Evolutionary conservation across 2,329 filamentous ascomycete species (phyloP), one percentile per base, ranked within the genome.

Genomic region (Beauveria asiatica): DNA sequence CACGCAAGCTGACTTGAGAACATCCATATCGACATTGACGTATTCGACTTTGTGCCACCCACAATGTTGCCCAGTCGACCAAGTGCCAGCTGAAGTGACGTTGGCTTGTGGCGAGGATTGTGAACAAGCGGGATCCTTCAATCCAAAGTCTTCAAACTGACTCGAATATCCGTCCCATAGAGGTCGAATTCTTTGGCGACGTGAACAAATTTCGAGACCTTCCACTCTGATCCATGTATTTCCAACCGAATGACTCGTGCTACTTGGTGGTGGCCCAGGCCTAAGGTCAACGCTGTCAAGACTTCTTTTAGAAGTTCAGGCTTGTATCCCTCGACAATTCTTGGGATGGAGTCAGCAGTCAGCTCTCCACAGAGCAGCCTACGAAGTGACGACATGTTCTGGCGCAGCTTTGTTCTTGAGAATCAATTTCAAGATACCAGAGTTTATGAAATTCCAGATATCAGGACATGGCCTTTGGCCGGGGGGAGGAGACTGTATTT

Each of bases 401-500:
- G 90, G n/a, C 92, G 86, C 39, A 96, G 81, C 75, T 95, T 95
- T 19, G 87, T 92, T 11, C 25, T 90, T 92, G 63, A 96, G 79
- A 33, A 95, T 78, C 58, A 76, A 79, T 70, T 92, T 89, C 75
- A 96, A 84, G 19, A 83, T 78, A 1, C 78, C 73, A 27, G 87
- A 90, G 67, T 86, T 85, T 76, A 82, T 82, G 4, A 91, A 89
- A 70, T 90, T 93, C 79, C 83, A 93, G 58, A 82, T 85, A 70
- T 96, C 92, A 0, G 91, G 91, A 70, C 94, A 96, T 74, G 0
- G 79, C 75, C 70, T 95, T 1, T 2, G 23, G 23, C n/a, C n/a
- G 23, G 21, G 21, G 89, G 3, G 91, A 91, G 0, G 94, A 96
- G 82, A 30, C 92, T 92, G 69, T 96, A 96, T 75, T 96, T 96